These are phyloP conservation scores for Spathaspora sp. DNA, from an alignment of 1,139 yeast species.

Conservation along the genomic window DNA sequence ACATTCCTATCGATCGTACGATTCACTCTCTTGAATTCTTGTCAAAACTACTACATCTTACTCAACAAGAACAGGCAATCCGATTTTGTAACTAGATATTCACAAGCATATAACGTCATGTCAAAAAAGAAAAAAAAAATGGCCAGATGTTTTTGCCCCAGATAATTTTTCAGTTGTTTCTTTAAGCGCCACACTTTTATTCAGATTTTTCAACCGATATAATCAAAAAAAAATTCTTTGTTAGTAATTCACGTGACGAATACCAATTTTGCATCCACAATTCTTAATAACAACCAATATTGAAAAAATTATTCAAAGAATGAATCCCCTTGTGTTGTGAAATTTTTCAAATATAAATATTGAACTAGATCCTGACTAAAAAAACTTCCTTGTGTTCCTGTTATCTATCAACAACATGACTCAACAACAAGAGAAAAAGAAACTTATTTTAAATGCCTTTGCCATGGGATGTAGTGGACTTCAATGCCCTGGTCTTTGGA, in stretches of 20 bases:
- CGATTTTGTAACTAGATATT: no score
- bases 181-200: not conserved
- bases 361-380: not conserved
- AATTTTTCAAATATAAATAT: not conserved
- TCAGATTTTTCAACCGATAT: not conserved
- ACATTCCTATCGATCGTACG: no score
- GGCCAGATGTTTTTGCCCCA: no score
- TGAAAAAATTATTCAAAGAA: not conserved
- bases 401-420: slow-evolving; percentile 4
- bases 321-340: not conserved
- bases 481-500: slow-evolving; percentile 44
- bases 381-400: not conserved
- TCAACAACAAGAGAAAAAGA: slow-evolving; percentile 17
- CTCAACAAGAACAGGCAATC: no score
- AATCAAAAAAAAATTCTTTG: no score
- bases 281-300: not conserved
- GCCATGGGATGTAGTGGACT: slow-evolving; percentile 41
- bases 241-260: not conserved
- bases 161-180: no score
- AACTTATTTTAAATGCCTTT: slow-evolving; percentile 37
- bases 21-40: no score
- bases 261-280: slow-evolving; percentile 2
- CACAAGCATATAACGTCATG: no score
- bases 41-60: no score
- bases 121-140: no score